Evolutionary conservation across 2,329 filamentous ascomycete species (phyloP).

Genomic region (Coniochaeta sp.): DNA sequence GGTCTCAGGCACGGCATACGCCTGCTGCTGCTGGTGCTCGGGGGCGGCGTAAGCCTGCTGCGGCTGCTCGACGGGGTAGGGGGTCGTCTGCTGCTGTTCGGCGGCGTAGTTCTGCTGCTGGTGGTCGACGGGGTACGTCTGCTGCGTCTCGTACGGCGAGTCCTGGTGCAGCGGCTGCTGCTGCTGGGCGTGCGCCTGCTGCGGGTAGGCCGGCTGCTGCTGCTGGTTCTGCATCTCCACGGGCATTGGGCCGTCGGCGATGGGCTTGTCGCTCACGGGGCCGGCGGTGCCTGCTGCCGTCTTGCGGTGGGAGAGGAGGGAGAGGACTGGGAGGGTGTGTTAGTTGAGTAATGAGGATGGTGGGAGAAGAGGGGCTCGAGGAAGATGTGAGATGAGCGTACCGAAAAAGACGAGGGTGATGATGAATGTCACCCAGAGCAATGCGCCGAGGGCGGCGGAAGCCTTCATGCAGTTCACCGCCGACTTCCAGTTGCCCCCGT

Average conservation of each 20-base stretch:
- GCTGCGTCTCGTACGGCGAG: constrained; percentile 1
- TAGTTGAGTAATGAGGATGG: not conserved
- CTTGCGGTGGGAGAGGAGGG: constrained; percentile 4
- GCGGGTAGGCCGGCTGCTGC: constrained; percentile 3
- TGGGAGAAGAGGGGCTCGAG: not conserved
- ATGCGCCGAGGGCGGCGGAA: constrained; percentile 12
- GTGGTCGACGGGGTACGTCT: not conserved
- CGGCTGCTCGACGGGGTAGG: not conserved
- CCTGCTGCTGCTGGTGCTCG: not conserved
- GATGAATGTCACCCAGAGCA: constrained; percentile 13
- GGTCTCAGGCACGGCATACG: not conserved
- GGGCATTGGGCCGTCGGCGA: not conserved
- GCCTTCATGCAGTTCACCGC: constrained; percentile 14
- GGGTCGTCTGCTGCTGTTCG: not conserved
- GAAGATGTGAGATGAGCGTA: constrained; percentile 3
- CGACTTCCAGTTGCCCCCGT: not conserved
- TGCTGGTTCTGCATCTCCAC: not conserved
- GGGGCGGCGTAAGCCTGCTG: not conserved
- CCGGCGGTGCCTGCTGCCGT: not conserved
- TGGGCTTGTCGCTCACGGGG: not conserved
- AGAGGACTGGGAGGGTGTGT: not conserved
- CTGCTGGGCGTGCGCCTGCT: constrained; percentile 1
- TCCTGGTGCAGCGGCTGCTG: constrained; percentile 1
- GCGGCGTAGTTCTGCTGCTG: not conserved
- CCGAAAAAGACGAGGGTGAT: constrained; percentile 11